Conservation (phyloP, 2,329 filamentous ascomycete genomes). For the Chlorencoelia australis region DNA sequence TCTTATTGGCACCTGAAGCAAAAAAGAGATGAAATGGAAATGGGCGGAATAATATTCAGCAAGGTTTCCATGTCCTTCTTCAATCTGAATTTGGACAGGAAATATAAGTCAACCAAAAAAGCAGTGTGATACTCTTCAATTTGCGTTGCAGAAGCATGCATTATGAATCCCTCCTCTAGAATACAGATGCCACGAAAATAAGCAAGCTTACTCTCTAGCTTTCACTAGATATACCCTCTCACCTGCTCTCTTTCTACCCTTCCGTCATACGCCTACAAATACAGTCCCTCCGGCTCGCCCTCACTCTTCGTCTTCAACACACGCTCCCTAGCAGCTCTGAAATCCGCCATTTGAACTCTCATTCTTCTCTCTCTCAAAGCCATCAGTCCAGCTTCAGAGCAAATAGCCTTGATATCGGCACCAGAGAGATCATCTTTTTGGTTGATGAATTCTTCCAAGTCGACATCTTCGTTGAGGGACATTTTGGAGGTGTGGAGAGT, state of each 20-base stretch:
- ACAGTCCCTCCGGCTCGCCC: conserved; percentile 95
- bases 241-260: background rate
- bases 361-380: conserved; percentile 90
- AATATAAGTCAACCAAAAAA: no score
- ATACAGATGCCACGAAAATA: conserved; percentile 21
- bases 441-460: conserved; percentile 94
- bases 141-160: no score
- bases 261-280: conserved; percentile 66
- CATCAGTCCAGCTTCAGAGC: conserved; percentile 91
- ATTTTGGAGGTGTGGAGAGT: conserved; percentile 97
- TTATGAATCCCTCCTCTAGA: no score
- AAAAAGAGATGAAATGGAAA: no score
- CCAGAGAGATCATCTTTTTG: conserved; percentile 97
- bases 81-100: no score
- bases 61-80: no score
- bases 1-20: no score
- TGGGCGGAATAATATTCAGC: no score
- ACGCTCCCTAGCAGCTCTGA: conserved; percentile 81
- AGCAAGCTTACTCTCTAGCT: conserved; percentile 15
- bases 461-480: conserved; percentile 93
- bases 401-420: conserved; percentile 98
- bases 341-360: conserved; percentile 98
- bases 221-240: no score
- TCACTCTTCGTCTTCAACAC: conserved; percentile 98
- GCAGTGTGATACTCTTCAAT: no score